Conservation (phyloP, 257 asterid species). For the Ophiorrhiza pumila region DNA sequence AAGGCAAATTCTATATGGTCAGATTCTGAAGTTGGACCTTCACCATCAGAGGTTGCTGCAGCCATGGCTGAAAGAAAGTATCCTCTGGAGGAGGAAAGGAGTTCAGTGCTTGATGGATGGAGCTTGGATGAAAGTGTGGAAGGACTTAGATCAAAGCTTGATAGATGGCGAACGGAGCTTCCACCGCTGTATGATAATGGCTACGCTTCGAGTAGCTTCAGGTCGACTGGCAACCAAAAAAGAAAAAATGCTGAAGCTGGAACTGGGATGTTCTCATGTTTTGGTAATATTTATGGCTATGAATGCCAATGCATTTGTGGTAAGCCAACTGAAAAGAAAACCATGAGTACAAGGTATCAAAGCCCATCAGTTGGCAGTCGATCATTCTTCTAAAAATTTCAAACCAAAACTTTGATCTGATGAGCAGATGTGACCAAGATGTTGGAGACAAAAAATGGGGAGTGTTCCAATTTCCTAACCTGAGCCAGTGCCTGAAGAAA, state of each 20-base stretch:
- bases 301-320: constrained; percentile 91
- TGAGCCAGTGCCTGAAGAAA: not conserved
- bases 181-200: constrained; percentile 71
- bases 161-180: constrained; percentile 79
- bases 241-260: constrained; percentile 29
- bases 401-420: too few relatives aligned
- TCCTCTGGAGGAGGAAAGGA: constrained; percentile 59
- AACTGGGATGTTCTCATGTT: constrained; percentile 66
- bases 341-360: constrained; percentile 21
- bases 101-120: constrained; percentile 91
- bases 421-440: not conserved
- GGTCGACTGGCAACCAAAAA: constrained; percentile 34
- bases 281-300: constrained; percentile 63
- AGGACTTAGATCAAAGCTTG: constrained; percentile 80
- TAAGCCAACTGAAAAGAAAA: constrained; percentile 48
- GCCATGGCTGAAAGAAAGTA: constrained; percentile 47
- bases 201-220: constrained; percentile 55
- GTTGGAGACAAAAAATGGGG: not conserved
- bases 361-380: constrained; percentile 49
- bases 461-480: not conserved
- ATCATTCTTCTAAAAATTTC: constrained; percentile 47
- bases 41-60: constrained; percentile 87
- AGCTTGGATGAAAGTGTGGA: constrained; percentile 83
- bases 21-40: constrained; percentile 82
- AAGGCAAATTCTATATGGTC: constrained; percentile 48